These are phyloP conservation scores for Warburgia ugandensis DNA, from an alignment of 164 flowering plant species.

Conservation along the genomic window DNA sequence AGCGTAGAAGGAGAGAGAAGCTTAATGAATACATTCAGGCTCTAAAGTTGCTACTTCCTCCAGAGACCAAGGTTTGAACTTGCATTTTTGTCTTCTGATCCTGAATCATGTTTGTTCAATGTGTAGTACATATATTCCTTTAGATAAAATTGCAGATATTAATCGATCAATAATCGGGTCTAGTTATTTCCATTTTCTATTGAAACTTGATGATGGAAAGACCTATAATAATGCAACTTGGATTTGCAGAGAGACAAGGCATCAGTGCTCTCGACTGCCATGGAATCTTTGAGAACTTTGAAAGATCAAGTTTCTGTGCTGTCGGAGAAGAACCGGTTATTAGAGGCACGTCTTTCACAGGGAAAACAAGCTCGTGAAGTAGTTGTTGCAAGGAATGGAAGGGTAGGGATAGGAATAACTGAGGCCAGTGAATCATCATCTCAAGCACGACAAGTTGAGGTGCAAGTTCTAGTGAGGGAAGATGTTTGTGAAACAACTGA, in stretches of 20 bases:
- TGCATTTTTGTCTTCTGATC: not conserved
- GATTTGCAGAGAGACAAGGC: conserved; percentile 70
- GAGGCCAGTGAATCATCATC: conserved; percentile 25
- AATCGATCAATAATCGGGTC: not conserved
- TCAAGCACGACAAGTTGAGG: conserved; percentile 24
- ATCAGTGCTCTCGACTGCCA: conserved; percentile 45
- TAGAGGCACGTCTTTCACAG: conserved; percentile 32
- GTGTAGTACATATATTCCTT: not conserved
- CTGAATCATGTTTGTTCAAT: not conserved
- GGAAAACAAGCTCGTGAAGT: conserved; percentile 6
- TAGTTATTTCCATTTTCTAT: not conserved
- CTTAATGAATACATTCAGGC: conserved; percentile 71
- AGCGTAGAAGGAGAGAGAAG: conserved; percentile 73
- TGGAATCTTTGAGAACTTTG: conserved; percentile 42
- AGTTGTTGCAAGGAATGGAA: conserved; percentile 13
- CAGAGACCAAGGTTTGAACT: conserved; percentile 63
- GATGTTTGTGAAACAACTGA: conserved; percentile 24
- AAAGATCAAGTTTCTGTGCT: conserved; percentile 48
- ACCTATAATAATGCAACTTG: no score
- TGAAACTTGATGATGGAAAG: not conserved
- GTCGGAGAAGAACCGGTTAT: conserved; percentile 26
- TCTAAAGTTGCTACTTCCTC: conserved; percentile 71
- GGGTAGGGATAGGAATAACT: conserved; percentile 23
- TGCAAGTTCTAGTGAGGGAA: conserved; percentile 39
- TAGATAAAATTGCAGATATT: not conserved